Percentiles rank a stretch among this genome's conserved stretches.
These are phyloP conservation scores for Bipolaris sorokiniana DNA, from an alignment of 2,329 filamentous ascomycete genomes.

Conservation along the genomic window DNA sequence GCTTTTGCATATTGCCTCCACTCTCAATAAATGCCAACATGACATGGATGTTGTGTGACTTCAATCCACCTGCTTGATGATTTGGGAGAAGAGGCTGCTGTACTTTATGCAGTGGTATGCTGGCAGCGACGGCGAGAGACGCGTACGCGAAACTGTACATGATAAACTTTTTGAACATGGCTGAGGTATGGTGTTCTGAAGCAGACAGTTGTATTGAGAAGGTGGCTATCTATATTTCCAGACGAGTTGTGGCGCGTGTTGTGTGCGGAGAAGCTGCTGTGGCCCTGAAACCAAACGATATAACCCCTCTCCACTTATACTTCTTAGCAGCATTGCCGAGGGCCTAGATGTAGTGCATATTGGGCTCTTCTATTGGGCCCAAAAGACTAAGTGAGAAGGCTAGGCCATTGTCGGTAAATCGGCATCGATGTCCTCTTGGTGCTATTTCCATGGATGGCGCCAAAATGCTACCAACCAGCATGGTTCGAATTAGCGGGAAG, in stretches of 20 bases:
- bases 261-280: neutral
- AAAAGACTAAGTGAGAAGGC: neutral
- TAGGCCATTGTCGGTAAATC: neutral
- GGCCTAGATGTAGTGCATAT: neutral
- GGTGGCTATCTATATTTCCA: neutral
- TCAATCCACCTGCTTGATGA: neutral
- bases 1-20: conserved; percentile 17
- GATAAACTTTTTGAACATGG: conserved; percentile 7
- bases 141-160: conserved; percentile 3
- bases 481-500: too few relatives aligned
- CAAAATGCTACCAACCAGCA: neutral
- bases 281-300: neutral
- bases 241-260: neutral
- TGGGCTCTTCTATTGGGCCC: neutral
- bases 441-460: neutral
- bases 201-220: neutral
- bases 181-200: neutral
- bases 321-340: conserved; percentile 1
- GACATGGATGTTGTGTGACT: conserved; percentile 6
- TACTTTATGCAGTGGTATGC: conserved; percentile 9
- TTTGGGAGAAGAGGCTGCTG: conserved; percentile 16
- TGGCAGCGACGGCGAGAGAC: conserved; percentile 7
- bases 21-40: conserved; percentile 23
- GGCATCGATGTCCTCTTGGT: neutral
- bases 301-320: neutral